Evolutionary conservation across 352 stramenopile genomes (phyloP).

Genomic region (Stramenopiles sp.): DNA sequence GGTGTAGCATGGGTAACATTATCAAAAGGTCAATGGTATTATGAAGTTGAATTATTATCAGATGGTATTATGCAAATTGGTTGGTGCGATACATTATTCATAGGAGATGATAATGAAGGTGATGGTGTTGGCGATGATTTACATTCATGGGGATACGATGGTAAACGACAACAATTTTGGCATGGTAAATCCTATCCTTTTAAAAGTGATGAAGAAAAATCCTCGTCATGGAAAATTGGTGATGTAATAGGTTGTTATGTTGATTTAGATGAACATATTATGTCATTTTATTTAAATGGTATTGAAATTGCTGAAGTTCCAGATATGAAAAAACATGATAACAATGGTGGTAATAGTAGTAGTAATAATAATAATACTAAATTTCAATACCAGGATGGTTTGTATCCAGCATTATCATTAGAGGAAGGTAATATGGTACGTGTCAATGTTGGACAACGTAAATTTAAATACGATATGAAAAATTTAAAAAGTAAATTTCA

Average conservation of each 20-base stretch:
- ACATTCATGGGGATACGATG: constrained; percentile 1
- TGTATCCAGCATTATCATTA: constrained; percentile 2
- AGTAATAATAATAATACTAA: too few species aligned
- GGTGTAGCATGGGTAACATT: not conserved
- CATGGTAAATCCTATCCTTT: not conserved
- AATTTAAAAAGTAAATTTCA: not conserved
- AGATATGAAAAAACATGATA: not conserved
- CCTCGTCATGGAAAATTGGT: not conserved
- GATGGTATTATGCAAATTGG: constrained; percentile 6
- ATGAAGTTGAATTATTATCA: constrained; percentile 2
- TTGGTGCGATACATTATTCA: not conserved
- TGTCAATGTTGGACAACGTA: not conserved
- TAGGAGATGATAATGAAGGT: not conserved
- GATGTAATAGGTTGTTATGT: constrained; percentile 2
- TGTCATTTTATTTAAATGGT: constrained; percentile 2
- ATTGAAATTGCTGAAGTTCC: not conserved
- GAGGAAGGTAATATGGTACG: not conserved
- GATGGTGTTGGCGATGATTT: not conserved
- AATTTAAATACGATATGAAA: not conserved
- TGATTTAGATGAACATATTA: not conserved
- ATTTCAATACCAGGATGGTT: not conserved
- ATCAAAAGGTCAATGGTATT: not conserved
- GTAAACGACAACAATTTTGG: not conserved
- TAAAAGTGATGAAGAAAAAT: not conserved
- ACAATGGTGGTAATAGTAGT: too few species aligned